A percentile compares a stretch with the other conserved stretches of the same genome.
Evolutionary conservation across 148 eudicot species (phyloP).

Genomic region (Dianthus caryophyllus): DNA sequence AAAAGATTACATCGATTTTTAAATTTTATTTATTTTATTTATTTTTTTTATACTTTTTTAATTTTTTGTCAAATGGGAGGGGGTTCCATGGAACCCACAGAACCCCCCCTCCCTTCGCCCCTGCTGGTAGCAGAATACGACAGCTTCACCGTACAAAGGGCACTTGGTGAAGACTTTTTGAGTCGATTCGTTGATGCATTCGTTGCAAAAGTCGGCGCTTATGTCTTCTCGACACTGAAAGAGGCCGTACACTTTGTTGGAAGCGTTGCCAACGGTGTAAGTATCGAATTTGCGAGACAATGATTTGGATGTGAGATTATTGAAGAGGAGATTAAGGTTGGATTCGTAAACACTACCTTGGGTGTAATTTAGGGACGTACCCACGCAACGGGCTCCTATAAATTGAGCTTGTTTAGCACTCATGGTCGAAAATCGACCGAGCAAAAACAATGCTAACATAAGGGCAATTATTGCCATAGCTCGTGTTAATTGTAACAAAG

Average conservation of each 20-base stretch:
- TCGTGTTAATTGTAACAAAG: background rate
- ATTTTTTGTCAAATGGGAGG: too few species aligned
- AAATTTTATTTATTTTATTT: too few species aligned
- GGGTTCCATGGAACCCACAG: too few species aligned
- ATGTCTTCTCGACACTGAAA: slow-evolving; percentile 17
- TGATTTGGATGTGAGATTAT: background rate
- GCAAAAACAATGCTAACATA: background rate
- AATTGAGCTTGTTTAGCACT: background rate
- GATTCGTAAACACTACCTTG: background rate
- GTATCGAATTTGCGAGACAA: background rate
- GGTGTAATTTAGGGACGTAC: background rate
- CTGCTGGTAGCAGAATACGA: background rate
- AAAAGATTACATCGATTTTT: too few species aligned
- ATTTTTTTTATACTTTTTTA: too few species aligned
- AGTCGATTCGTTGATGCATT: background rate
- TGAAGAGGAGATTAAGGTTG: background rate
- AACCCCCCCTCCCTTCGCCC: too few species aligned
- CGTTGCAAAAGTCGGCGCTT: background rate
- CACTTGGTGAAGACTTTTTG: background rate
- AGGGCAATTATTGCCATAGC: background rate
- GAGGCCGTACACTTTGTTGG: background rate
- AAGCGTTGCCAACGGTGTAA: background rate
- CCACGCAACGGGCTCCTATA: background rate
- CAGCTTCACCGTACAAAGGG: background rate
- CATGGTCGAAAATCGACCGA: background rate